Evolutionary conservation across 352 stramenopile species (phyloP).

Genomic region (Pythium aphanidermatum): DNA sequence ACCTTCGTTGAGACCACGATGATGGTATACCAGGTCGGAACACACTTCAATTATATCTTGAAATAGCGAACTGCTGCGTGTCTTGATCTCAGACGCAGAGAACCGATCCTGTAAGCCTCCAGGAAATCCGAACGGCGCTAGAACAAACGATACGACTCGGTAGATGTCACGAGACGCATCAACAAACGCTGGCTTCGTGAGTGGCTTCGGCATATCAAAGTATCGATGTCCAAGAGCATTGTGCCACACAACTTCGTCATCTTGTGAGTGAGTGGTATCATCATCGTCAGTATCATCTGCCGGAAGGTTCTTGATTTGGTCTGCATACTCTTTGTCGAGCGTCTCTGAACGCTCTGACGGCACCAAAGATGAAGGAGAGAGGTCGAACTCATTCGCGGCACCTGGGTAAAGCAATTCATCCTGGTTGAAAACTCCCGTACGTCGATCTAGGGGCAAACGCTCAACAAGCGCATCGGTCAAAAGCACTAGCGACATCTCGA

Average conservation of each 20-base stretch:
- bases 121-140: conserved; percentile 76
- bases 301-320: conserved; percentile 27
- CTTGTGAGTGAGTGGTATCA: conserved; percentile 17
- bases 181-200: conserved; percentile 65
- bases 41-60: conserved; percentile 84
- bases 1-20: conserved; percentile 66
- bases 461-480: conserved; percentile 38
- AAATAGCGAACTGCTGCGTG: conserved; percentile 64
- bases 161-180: conserved; percentile 63
- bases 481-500: conserved; percentile 31
- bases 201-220: conserved; percentile 74
- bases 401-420: conserved; percentile 36
- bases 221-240: conserved; percentile 44
- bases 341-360: neutral
- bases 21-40: conserved; percentile 78
- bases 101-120: conserved; percentile 42
- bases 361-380: conserved; percentile 27
- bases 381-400: conserved; percentile 46
- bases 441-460: conserved; percentile 30
- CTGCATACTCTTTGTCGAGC: conserved; percentile 37
- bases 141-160: conserved; percentile 71
- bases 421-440: conserved; percentile 36
- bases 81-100: conserved; percentile 67
- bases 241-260: conserved; percentile 46
- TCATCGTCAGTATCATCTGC: conserved; percentile 20